Evolutionary conservation across 1,284 basidiomycete species (phyloP).

Genomic region (Rhodotorula sp.): DNA sequence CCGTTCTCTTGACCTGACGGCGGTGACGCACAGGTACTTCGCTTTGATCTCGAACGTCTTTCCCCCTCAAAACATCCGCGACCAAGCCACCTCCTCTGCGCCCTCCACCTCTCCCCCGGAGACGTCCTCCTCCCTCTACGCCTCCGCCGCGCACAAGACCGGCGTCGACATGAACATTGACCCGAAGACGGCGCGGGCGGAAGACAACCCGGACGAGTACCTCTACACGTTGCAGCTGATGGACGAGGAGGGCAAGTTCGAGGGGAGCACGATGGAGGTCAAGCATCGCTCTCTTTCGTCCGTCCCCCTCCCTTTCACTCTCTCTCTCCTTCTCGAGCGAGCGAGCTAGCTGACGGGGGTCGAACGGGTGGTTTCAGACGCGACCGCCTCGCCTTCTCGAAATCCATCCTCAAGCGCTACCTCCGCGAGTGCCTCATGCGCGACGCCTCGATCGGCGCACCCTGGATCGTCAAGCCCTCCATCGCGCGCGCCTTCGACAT

Average conservation of each 20-base stretch:
- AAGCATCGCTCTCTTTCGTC: conserved; percentile 75
- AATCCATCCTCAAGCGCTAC: conserved; percentile 92
- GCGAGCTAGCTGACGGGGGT: not conserved
- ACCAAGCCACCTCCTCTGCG: not conserved
- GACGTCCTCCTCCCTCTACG: conserved; percentile 43
- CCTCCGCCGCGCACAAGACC: conserved; percentile 59
- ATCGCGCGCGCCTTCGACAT: conserved; percentile 82
- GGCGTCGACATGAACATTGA: conserved; percentile 69
- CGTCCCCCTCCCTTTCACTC: conserved; percentile 41
- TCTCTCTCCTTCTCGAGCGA: not conserved
- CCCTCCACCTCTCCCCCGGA: conserved; percentile 41
- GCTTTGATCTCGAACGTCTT: conserved; percentile 71
- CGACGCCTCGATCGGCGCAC: conserved; percentile 83
- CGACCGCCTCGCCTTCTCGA: conserved; percentile 90
- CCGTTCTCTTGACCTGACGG: conserved; percentile 53
- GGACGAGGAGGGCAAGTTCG: conserved; percentile 49
- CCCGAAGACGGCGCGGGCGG: conserved; percentile 65
- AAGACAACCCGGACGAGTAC: conserved; percentile 76
- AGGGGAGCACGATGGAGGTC: conserved; percentile 73
- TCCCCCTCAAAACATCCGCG: conserved; percentile 60
- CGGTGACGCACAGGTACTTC: conserved; percentile 60
- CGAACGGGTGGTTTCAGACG: too few species aligned
- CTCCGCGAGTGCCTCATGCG: conserved; percentile 90
- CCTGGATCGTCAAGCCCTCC: conserved; percentile 86
- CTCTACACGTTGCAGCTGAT: conserved; percentile 83